Evolutionary conservation across 495 filamentous ascomycete genomes (phyloP).

Genomic region (Penicillium ochrochloron): DNA sequence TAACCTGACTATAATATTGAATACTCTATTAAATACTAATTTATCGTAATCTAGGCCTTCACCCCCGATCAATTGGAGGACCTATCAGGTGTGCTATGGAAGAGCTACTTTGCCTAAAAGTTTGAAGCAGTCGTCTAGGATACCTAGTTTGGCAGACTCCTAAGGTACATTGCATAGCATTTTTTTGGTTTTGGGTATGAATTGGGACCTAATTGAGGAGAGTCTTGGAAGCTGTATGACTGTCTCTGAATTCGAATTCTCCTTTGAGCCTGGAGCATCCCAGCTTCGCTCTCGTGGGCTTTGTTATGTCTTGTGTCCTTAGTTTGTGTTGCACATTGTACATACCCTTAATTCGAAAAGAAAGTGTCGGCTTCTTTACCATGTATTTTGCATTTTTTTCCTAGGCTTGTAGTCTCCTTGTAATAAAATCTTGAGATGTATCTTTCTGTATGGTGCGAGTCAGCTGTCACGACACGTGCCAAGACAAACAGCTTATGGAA

Average conservation of each 20-base stretch:
- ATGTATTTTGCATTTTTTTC: not conserved
- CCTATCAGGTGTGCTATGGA: conserved; percentile 96
- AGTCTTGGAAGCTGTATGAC: not conserved
- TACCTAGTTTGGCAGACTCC: not conserved
- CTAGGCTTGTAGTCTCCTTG: not conserved
- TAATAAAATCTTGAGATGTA: no score
- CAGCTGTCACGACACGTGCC: no score
- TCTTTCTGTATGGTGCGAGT: no score
- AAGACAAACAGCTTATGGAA: no score
- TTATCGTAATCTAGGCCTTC: conserved; percentile 68
- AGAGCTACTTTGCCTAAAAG: conserved; percentile 92
- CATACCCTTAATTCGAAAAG: conserved; percentile 13
- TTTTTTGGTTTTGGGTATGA: not conserved
- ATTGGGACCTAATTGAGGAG: not conserved
- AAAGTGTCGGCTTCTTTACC: not conserved
- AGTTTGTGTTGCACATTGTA: conserved; percentile 15
- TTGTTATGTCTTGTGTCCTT: not conserved
- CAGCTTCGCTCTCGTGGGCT: conserved; percentile 5
- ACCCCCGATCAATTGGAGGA: conserved; percentile 91
- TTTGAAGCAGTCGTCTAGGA: not conserved
- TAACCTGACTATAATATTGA: conserved; percentile 1
- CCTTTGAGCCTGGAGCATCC: not conserved
- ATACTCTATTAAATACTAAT: conserved; percentile 30
- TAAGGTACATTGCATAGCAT: not conserved
- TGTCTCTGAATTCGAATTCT: not conserved